Evolutionary conservation across 768 basidiomycete species (phyloP).

Genomic region (Lentinula sp.): DNA sequence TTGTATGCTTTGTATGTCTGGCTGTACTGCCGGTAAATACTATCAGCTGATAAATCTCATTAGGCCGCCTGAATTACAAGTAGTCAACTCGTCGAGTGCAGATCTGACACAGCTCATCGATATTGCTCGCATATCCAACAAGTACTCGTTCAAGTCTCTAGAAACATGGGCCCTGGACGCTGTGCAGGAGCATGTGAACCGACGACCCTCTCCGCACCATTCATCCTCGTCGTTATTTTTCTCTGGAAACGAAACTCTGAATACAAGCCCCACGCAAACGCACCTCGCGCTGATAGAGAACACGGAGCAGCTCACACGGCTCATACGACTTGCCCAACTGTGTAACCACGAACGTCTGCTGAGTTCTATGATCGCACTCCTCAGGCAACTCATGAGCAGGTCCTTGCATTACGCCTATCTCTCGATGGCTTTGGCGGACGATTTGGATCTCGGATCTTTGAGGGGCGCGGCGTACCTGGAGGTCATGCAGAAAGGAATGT

Average conservation of each 20-base stretch:
- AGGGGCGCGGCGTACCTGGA: constrained; percentile 66
- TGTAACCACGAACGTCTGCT: constrained; percentile 60
- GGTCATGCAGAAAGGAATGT: constrained; percentile 51
- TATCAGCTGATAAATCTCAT: not conserved
- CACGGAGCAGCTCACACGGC: constrained; percentile 47
- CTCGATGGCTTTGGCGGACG: constrained; percentile 69
- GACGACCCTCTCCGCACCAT: constrained; percentile 40
- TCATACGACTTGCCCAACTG: constrained; percentile 61
- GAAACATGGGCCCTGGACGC: constrained; percentile 73
- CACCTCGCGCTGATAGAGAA: constrained; percentile 19
- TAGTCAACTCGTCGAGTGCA: constrained; percentile 39
- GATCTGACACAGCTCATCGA: constrained; percentile 53
- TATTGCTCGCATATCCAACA: constrained; percentile 62
- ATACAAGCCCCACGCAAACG: constrained; percentile 10
- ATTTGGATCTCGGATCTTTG: constrained; percentile 53
- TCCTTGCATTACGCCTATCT: constrained; percentile 67
- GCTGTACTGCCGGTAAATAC: not conserved
- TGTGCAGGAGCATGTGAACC: constrained; percentile 64
- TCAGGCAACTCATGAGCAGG: constrained; percentile 54
- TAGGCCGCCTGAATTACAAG: constrained; percentile 59
- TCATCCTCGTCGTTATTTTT: constrained; percentile 28
- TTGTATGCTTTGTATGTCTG: constrained; percentile 65
- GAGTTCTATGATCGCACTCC: constrained; percentile 49
- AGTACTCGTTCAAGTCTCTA: constrained; percentile 68
- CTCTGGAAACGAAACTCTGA: constrained; percentile 8